A percentile compares a stretch with the other conserved stretches of the same genome.
phyloP scores from a whole-genome alignment of 352 stramenopile genomes.

The Phytophthora pini region DNA sequence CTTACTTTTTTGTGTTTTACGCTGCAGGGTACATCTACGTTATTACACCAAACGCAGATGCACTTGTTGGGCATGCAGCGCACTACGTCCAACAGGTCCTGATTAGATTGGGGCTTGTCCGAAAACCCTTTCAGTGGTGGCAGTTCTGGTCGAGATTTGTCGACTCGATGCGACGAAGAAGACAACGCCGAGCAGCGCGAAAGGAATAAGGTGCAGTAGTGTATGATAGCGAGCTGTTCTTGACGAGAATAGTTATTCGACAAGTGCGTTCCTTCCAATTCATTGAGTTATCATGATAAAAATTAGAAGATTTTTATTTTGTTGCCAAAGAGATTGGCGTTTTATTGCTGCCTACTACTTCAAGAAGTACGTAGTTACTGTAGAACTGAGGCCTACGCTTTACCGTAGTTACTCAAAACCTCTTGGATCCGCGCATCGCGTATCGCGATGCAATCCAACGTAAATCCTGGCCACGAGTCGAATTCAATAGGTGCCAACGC shows the following conservation, averaged over 20 bases:
- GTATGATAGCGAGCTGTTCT: no score
- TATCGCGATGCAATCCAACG: slow-evolving; percentile 28
- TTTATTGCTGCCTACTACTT: neutral
- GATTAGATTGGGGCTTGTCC: slow-evolving; percentile 31
- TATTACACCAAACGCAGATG: slow-evolving; percentile 34
- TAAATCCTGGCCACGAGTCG: slow-evolving; percentile 40
- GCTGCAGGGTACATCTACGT: slow-evolving; percentile 44
- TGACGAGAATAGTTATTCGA: no score
- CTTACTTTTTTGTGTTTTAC: slow-evolving; percentile 1
- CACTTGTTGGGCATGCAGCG: slow-evolving; percentile 19
- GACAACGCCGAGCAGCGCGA: slow-evolving; percentile 13
- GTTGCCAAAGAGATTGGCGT: no score
- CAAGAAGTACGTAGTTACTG: no score
- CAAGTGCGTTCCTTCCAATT: no score
- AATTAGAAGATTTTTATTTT: no score
- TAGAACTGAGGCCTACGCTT: no score
- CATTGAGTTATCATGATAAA: no score
- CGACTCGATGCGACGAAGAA: slow-evolving; percentile 22
- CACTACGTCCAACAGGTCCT: slow-evolving; percentile 19
- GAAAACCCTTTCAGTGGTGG: slow-evolving; percentile 34
- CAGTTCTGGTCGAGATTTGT: slow-evolving; percentile 33
- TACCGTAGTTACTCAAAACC: no score
- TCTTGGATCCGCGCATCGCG: no score
- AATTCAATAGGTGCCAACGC: slow-evolving; percentile 37
- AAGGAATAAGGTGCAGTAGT: neutral